Evolutionary conservation across 1,284 basidiomycete genomes (phyloP), one percentile per base, ranked within the genome.

Genomic region (Leccinum colubrinum): DNA sequence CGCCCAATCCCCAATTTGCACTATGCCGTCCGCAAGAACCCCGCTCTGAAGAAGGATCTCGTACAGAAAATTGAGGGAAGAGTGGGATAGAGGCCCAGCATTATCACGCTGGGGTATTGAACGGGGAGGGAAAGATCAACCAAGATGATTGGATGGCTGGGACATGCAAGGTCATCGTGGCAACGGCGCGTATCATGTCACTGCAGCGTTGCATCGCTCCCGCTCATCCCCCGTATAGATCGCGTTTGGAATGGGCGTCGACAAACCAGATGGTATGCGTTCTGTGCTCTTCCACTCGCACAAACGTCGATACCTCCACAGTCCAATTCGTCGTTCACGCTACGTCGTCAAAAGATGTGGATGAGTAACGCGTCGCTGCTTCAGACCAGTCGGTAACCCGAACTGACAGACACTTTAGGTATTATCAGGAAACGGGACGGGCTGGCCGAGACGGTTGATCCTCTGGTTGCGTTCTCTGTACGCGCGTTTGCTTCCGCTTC

Each of bases 211-310:
- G 15, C 4, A 22, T 60, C 61, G 53, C 59, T 68, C 62, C 67
- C 7, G 41, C 61, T 66, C 41, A 65, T 22, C 7, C 17, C 61
- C 22, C 20, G 1, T 27, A 53, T 57, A 90, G 88, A 83, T 94
- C 66, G 94, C 94, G 0, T 98, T 98, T 73, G 97, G 97, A 8
- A 98, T 99, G 97, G 97, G 96, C 15, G 96, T 98, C 63, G 95
- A 98, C 77, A 98, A 98, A 73, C 77, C 88, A 0, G 85, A 94
- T 68, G 86, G 86, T 87, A 68, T 60, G 80, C 62, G 2, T 53
- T 43, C 39, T 14, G 7, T 15, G 12, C 15, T 46, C 20, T n/a
- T 6, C 4, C 4, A 25, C 11, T 58, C 6, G 41, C n/a, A 9
- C 53, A 61, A 51, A 62, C 59, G 17, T 55, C 39, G 20, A 17